Evolutionary conservation across 257 asterid species (phyloP).

Genomic region (Pogostemon cablin): DNA sequence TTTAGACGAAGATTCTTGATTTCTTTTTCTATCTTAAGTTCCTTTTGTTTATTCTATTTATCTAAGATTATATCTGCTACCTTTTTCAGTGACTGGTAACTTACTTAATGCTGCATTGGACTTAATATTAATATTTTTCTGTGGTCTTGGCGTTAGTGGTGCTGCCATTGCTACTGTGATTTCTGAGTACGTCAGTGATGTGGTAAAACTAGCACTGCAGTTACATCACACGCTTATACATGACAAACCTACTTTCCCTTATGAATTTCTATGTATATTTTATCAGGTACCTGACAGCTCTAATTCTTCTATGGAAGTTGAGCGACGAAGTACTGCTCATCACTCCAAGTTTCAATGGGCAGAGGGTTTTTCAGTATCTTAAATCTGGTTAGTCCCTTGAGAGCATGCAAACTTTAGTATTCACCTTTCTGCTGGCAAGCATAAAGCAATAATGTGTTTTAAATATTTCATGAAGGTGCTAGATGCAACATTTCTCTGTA

Average conservation of each 20-base stretch:
- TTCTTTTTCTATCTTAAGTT: constrained; percentile 21
- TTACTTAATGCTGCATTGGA: constrained; percentile 73
- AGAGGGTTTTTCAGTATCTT: constrained; percentile 69
- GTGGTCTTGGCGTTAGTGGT: constrained; percentile 79
- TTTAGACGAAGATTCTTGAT: constrained; percentile 17
- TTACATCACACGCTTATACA: constrained; percentile 36
- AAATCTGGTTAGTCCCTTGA: constrained; percentile 63
- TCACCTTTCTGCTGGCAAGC: not conserved
- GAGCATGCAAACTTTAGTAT: constrained; percentile 9
- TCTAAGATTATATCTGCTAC: constrained; percentile 29
- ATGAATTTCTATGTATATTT: constrained; percentile 25
- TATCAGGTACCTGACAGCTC: constrained; percentile 78
- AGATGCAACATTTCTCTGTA: constrained; percentile 2
- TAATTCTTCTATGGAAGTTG: constrained; percentile 81
- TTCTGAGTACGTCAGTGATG: constrained; percentile 93
- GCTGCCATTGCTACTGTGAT: constrained; percentile 93
- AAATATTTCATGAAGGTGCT: not conserved
- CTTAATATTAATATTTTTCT: constrained; percentile 66
- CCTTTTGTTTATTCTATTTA: constrained; percentile 7
- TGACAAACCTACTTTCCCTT: not conserved
- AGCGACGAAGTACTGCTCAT: constrained; percentile 65
- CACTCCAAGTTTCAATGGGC: constrained; percentile 64
- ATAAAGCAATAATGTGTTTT: not conserved
- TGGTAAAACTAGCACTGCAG: constrained; percentile 64
- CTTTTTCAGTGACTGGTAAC: constrained; percentile 80